Evolutionary conservation across 2,329 filamentous ascomycete genomes (phyloP).

Genomic region (Aaosphaeria arxii): DNA sequence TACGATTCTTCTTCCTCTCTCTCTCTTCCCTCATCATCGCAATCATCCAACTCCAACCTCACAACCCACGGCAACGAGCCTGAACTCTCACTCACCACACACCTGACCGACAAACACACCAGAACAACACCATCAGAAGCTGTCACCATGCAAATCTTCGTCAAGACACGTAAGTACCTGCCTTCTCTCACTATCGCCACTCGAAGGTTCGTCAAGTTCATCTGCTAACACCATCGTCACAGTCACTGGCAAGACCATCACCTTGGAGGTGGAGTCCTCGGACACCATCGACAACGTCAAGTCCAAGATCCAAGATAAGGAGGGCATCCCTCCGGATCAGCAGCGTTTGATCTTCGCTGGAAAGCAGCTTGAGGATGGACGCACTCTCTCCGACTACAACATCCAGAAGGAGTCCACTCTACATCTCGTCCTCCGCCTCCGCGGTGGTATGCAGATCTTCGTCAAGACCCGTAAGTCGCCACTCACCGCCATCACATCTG

Average conservation of each 20-base stretch:
- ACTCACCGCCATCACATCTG: slow-evolving; percentile 23
- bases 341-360: slow-evolving; percentile 58
- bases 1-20: slow-evolving; percentile 2
- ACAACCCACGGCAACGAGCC: slow-evolving; percentile 6
- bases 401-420: slow-evolving; percentile 65
- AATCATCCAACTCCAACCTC: slow-evolving; percentile 11
- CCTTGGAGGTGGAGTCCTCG: slow-evolving; percentile 39
- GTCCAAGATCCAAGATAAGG: slow-evolving; percentile 42
- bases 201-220: background rate
- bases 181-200: slow-evolving; percentile 24
- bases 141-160: slow-evolving; percentile 72
- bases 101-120: slow-evolving; percentile 7
- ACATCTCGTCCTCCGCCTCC: slow-evolving; percentile 72
- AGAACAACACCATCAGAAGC: slow-evolving; percentile 3
- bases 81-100: background rate
- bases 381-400: slow-evolving; percentile 55
- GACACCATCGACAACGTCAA: slow-evolving; percentile 21
- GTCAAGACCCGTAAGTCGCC: slow-evolving; percentile 51
- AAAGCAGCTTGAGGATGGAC: slow-evolving; percentile 58
- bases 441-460: slow-evolving; percentile 63
- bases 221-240: slow-evolving; percentile 28
- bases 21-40: slow-evolving; percentile 11
- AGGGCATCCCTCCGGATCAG: slow-evolving; percentile 58
- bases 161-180: slow-evolving; percentile 49
- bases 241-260: slow-evolving; percentile 58